phyloP scores from a whole-genome alignment of 345 rosid species.

The Hibiscus mutabilis region DNA sequence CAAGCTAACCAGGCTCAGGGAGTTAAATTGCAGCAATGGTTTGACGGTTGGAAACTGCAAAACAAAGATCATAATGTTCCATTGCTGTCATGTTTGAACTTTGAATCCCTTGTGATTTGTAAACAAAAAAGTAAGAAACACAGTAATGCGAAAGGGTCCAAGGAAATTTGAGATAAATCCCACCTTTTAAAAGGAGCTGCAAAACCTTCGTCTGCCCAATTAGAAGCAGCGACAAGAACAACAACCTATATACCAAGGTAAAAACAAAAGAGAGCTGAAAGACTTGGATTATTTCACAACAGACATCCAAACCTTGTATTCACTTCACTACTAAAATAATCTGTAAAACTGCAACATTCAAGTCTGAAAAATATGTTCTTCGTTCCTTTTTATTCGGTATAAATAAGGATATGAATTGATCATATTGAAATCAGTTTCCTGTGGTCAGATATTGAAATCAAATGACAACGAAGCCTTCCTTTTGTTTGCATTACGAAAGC shows the following conservation, averaged over 20 bases:
- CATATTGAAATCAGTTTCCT: neutral
- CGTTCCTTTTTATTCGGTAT: neutral
- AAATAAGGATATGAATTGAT: conserved; percentile 1
- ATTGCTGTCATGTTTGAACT: too few relatives aligned
- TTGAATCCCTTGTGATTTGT: neutral
- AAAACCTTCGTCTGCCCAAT: conserved; percentile 18
- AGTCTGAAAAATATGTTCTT: neutral
- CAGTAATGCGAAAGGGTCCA: neutral
- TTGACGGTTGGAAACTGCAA: too few relatives aligned
- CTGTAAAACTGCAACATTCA: conserved; percentile 7
- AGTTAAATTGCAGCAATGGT: too few relatives aligned
- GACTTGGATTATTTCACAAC: conserved; percentile 8
- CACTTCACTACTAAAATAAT: too few relatives aligned
- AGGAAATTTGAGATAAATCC: conserved; percentile 7
- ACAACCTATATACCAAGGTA: conserved; percentile 16
- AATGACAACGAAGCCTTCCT: conserved; percentile 37
- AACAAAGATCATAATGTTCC: too few relatives aligned
- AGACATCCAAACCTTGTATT: neutral
- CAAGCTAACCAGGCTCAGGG: too few relatives aligned
- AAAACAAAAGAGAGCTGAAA: conserved; percentile 15
- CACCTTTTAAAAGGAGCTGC: conserved; percentile 29
- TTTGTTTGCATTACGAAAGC: conserved; percentile 25
- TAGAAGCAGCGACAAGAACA: conserved; percentile 36
- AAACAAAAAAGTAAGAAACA: neutral
- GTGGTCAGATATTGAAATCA: conserved; percentile 34